These are phyloP conservation scores for Fusarium sp. DNA, from an alignment of 2,329 filamentous ascomycete genomes.

Conservation along the genomic window DNA sequence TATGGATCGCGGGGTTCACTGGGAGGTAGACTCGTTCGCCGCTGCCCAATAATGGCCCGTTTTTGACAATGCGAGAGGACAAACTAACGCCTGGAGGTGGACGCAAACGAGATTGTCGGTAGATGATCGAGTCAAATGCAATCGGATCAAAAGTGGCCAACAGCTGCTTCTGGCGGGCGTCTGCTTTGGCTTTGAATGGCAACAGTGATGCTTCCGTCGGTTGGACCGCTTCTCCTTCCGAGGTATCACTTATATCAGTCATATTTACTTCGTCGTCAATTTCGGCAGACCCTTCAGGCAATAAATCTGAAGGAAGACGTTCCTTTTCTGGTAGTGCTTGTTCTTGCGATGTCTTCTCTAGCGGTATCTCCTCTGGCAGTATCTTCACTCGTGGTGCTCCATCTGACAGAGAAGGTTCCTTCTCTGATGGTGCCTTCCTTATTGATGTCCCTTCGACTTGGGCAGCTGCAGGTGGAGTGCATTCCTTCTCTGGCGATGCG, in stretches of 20 bases:
- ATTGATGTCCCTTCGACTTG: too few species aligned
- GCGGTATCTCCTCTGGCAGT: too few species aligned
- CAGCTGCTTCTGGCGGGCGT: slow-evolving; percentile 18
- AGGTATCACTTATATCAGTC: slow-evolving; percentile 20
- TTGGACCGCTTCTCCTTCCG: slow-evolving; percentile 4
- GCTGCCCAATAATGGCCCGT: slow-evolving; percentile 22
- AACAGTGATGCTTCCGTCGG: slow-evolving; percentile 4
- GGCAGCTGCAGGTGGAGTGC: not conserved
- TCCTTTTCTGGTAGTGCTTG: not conserved
- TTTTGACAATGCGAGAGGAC: slow-evolving; percentile 2
- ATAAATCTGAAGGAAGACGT: not conserved
- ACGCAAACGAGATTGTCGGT: slow-evolving; percentile 50
- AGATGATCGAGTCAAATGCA: slow-evolving; percentile 57
- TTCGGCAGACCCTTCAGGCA: slow-evolving; percentile 2
- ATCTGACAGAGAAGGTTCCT: too few species aligned
- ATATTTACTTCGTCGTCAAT: slow-evolving; percentile 25
- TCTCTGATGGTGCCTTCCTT: too few species aligned
- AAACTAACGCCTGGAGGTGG: slow-evolving; percentile 45
- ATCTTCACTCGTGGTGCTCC: too few species aligned
- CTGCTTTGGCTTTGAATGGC: slow-evolving; percentile 15
- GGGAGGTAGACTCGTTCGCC: slow-evolving; percentile 57
- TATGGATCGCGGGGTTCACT: slow-evolving; percentile 65
- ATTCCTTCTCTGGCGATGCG: not conserved
- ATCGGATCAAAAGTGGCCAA: slow-evolving; percentile 40
- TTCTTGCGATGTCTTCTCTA: too few species aligned